These are phyloP conservation scores for Ormosia semicastrata DNA, from an alignment of 306 rosid species.

Conservation along the genomic window DNA sequence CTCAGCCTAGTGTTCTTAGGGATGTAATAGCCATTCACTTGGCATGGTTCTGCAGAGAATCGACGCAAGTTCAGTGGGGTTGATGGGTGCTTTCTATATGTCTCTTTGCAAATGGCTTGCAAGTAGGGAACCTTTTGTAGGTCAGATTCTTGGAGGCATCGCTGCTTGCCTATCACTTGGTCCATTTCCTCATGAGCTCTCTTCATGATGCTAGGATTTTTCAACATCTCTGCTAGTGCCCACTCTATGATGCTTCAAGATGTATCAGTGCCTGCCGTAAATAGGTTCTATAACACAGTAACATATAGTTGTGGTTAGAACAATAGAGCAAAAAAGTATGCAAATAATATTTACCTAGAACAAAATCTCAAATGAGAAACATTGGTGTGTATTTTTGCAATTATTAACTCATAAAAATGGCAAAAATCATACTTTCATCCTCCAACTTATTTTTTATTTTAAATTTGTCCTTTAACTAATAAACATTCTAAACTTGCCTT, in stretches of 20 bases:
- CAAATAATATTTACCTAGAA: too few species aligned
- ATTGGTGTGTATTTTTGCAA: too few species aligned
- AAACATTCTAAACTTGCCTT: too few species aligned
- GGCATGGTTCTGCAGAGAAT: slow-evolving; percentile 25
- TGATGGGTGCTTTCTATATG: background rate
- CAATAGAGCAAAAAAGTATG: too few species aligned
- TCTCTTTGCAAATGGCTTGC: slow-evolving; percentile 22
- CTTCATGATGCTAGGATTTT: slow-evolving; percentile 26
- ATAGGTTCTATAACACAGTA: slow-evolving; percentile 12
- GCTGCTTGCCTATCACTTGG: slow-evolving; percentile 17
- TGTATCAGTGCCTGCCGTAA: slow-evolving; percentile 43
- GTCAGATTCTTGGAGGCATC: slow-evolving; percentile 24
- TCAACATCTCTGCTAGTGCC: slow-evolving; percentile 24
- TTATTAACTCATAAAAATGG: too few species aligned
- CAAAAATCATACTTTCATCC: too few species aligned
- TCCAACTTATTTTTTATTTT: too few species aligned
- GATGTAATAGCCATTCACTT: slow-evolving; percentile 36
- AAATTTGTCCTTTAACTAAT: too few species aligned
- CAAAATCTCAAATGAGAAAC: too few species aligned
- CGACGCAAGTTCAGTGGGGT: slow-evolving; percentile 33
- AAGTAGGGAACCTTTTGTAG: slow-evolving; percentile 29
- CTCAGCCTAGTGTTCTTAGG: slow-evolving; percentile 37
- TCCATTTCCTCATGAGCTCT: slow-evolving; percentile 37
- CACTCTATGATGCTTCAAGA: slow-evolving; percentile 28
- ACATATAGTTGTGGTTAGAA: background rate